Base-by-base conservation (phyloP, 805 yeast genomes). In the Kockiozyma suomiensis region DNA sequence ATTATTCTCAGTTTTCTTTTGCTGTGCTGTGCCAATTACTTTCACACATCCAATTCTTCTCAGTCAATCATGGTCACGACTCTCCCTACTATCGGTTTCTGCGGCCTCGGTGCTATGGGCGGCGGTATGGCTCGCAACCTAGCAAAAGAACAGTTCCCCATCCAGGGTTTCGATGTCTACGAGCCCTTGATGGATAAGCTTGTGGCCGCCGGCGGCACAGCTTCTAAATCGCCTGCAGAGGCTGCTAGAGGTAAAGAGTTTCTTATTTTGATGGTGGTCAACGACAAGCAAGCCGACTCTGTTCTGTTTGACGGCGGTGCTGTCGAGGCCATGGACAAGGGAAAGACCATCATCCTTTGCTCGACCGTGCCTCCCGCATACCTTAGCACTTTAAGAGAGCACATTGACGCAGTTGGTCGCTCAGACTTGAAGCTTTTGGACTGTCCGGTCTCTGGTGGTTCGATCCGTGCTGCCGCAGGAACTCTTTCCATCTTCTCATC, bases 51-150 rank as follows among this genome's bases (percentile, higher is more conserved):
- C n/a, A n/a, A n/a, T n/a, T n/a, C n/a, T n/a, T n/a, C n/a, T n/a
- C 33, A 30, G 33, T 30, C 33, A 30, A 30, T 8, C 25, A 59
- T 59, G 63, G 63, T 59, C 4, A 17, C 35, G 3, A 37, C 59
- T 1, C 35, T 37, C 19, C 63, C 63, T 15, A 17, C 35, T 35
- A 49, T 59, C 23, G 63, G 63, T n/a, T 59, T 59, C 60, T 49
- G 56, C 38, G 63, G 63, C 10, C 56, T 59, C 43, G 63, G 63
- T 38, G 63, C 63, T 12, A 59, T 59, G 60, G 63, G 63, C 47
- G 63, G 63, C 37, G 63, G 63, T 13, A 59, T 59, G 63, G 63
- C 63, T 35, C 15, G 61, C 38, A 48, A 59, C 45, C 50, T 59
- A 3, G 63, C 53, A n/a, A 55, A 49, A 25, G 32, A 26, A 15